These are phyloP conservation scores for Boletus barrowsii DNA, from an alignment of 768 basidiomycete species.

Conservation along the genomic window DNA sequence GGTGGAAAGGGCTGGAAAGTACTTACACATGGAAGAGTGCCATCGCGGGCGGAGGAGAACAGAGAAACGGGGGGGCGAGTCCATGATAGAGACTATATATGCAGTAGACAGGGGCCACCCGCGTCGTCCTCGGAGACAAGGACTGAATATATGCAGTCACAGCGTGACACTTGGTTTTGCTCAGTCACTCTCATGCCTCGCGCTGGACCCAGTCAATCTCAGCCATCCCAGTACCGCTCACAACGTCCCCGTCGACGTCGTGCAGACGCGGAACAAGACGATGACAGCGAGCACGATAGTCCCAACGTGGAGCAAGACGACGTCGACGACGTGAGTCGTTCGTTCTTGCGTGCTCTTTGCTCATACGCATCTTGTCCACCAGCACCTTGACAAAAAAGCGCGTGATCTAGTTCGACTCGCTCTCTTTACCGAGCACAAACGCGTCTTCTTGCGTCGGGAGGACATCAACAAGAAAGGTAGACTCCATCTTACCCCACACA, in stretches of 20 bases:
- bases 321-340: conserved; percentile 26
- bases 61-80: too few relatives aligned
- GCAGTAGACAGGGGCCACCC: too few relatives aligned
- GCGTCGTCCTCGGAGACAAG: too few relatives aligned
- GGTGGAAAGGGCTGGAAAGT: too few relatives aligned
- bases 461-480: conserved; percentile 82
- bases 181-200: conserved; percentile 17
- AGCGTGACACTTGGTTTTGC: too few relatives aligned
- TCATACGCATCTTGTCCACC: not conserved
- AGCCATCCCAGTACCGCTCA: conserved; percentile 39
- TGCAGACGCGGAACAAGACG: conserved; percentile 31
- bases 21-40: too few relatives aligned
- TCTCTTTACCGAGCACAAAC: conserved; percentile 74
- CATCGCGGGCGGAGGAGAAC: too few relatives aligned
- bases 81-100: too few relatives aligned
- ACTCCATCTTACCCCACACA: not conserved
- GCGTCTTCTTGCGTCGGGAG: conserved; percentile 66
- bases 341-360: not conserved
- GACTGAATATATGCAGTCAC: too few relatives aligned
- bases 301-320: conserved; percentile 15
- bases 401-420: conserved; percentile 75
- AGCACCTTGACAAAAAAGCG: conserved; percentile 69
- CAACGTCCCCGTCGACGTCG: conserved; percentile 30
- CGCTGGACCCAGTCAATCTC: conserved; percentile 36
- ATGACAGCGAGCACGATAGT: conserved; percentile 34